Conservation (phyloP, 2,329 filamentous ascomycete genomes). For the Diaporthe nobilis region DNA sequence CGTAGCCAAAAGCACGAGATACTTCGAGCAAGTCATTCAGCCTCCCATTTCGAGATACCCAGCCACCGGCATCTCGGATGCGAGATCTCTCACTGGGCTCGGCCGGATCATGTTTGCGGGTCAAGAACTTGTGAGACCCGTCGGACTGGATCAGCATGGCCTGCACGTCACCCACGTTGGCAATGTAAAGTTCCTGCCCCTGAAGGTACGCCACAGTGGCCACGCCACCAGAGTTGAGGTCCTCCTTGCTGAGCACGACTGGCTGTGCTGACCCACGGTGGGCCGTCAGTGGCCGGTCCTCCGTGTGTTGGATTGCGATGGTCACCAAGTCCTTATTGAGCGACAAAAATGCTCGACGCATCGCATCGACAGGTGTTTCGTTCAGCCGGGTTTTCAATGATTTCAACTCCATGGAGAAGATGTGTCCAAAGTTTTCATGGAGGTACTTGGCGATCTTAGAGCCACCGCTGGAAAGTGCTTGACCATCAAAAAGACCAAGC, state of each 20-base stretch:
- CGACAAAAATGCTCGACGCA: conserved; percentile 87
- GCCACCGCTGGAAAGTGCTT: conserved; percentile 88
- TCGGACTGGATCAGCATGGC: conserved; percentile 95
- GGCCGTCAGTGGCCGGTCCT: conserved; percentile 76
- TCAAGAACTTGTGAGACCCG: conserved; percentile 85
- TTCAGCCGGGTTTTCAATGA: conserved; percentile 74
- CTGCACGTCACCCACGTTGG: conserved; percentile 95
- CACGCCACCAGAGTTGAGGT: conserved; percentile 90
- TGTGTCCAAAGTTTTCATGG: conserved; percentile 93
- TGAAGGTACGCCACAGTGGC: conserved; percentile 93
- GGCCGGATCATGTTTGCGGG: conserved; percentile 92
- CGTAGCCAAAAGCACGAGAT: conserved; percentile 94
- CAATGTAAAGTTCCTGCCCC: conserved; percentile 91
- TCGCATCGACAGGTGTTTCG: conserved; percentile 85
- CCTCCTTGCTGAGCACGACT: conserved; percentile 87
- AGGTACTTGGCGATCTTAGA: conserved; percentile 97
- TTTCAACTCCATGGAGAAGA: conserved; percentile 87
- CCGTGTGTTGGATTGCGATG: conserved; percentile 83
- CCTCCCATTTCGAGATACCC: conserved; percentile 94
- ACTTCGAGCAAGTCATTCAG: conserved; percentile 93
- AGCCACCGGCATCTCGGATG: conserved; percentile 94
- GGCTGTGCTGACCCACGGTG: conserved; percentile 81
- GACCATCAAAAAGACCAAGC: conserved; percentile 95
- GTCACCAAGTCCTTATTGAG: conserved; percentile 96
- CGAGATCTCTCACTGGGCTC: conserved; percentile 86